phyloP scores from a whole-genome alignment of 1,284 basidiomycete species.

The Leccinum pachyderme region DNA sequence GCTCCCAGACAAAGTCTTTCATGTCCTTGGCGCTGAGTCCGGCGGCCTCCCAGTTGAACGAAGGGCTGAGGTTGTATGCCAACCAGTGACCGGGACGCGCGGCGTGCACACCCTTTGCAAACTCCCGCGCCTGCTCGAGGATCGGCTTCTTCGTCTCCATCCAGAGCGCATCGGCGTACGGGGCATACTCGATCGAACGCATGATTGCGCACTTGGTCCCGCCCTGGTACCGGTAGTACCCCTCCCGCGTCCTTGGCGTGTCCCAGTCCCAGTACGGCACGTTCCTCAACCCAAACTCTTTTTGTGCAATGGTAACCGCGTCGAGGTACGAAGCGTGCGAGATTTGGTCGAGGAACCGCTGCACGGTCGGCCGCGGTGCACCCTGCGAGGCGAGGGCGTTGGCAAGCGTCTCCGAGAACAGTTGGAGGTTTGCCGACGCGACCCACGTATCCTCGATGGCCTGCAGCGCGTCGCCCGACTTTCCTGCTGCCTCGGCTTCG shows the following conservation, averaged over 20 bases:
- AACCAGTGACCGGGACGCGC: slow-evolving; percentile 87
- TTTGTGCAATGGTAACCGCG: slow-evolving; percentile 77
- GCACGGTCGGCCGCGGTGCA: slow-evolving; percentile 42
- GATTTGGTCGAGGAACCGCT: slow-evolving; percentile 61
- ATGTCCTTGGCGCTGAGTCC: slow-evolving; percentile 85
- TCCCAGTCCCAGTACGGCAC: slow-evolving; percentile 93
- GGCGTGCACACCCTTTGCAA: slow-evolving; percentile 84
- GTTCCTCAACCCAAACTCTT: slow-evolving; percentile 73
- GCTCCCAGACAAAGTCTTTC: slow-evolving; percentile 90
- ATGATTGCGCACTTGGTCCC: slow-evolving; percentile 94
- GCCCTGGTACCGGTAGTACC: slow-evolving; percentile 96
- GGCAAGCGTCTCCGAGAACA: slow-evolving; percentile 77
- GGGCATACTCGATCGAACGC: slow-evolving; percentile 91
- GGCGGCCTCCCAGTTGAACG: slow-evolving; percentile 92
- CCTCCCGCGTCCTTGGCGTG: slow-evolving; percentile 89
- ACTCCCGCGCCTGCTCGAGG: slow-evolving; percentile 89
- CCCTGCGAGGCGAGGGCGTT: slow-evolving; percentile 72
- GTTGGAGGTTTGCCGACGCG: slow-evolving; percentile 69
- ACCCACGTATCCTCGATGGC: slow-evolving; percentile 89
- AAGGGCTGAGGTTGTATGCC: slow-evolving; percentile 91
- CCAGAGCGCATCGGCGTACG: slow-evolving; percentile 91
- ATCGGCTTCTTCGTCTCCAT: slow-evolving; percentile 99
- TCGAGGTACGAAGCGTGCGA: slow-evolving; percentile 66
- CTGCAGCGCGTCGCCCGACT: slow-evolving; percentile 79
- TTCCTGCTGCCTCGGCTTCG: slow-evolving; percentile 79